These are phyloP conservation scores for Scedosporium boydii DNA, from an alignment of 2,329 filamentous ascomycete genomes.

Conservation along the genomic window DNA sequence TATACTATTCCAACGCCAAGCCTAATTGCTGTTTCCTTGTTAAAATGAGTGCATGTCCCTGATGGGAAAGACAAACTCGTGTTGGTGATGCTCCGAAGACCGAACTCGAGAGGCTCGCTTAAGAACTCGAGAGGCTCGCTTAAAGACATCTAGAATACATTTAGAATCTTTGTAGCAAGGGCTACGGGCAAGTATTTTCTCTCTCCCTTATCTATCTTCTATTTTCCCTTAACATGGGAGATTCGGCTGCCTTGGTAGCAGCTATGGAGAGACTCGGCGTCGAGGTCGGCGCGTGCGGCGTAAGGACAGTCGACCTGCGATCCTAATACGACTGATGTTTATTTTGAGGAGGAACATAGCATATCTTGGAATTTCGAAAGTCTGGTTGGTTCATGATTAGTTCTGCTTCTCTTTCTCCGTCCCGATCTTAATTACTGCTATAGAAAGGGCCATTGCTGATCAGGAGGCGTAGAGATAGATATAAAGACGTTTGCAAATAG, in stretches of 20 bases:
- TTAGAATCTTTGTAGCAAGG: slow-evolving; percentile 66
- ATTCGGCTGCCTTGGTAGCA: slow-evolving; percentile 58
- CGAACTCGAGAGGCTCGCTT: slow-evolving; percentile 52
- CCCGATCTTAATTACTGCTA: slow-evolving; percentile 16
- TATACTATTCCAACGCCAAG: too few species aligned
- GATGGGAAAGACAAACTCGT: slow-evolving; percentile 25
- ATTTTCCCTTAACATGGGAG: slow-evolving; percentile 67
- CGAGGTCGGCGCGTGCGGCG: slow-evolving; percentile 68
- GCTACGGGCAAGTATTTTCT: slow-evolving; percentile 15
- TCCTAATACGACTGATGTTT: slow-evolving; percentile 56
- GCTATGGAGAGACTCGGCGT: slow-evolving; percentile 63
- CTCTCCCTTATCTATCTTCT: not conserved
- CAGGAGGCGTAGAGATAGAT: too few species aligned
- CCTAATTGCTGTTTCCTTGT: too few species aligned
- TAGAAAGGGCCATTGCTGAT: slow-evolving; percentile 15
- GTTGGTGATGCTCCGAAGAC: slow-evolving; percentile 61
- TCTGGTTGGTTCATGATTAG: not conserved
- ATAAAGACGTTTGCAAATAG: too few species aligned
- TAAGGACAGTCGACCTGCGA: slow-evolving; percentile 53
- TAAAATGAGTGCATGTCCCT: too few species aligned
- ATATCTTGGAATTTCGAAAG: slow-evolving; percentile 3
- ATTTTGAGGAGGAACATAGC: slow-evolving; percentile 66
- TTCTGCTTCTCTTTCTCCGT: slow-evolving; percentile 5
- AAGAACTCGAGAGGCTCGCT: slow-evolving; percentile 53
- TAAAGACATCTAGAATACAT: slow-evolving; percentile 60